Base-by-base conservation (phyloP, 2,329 filamentous ascomycete species). In the Fusarium nanum region DNA sequence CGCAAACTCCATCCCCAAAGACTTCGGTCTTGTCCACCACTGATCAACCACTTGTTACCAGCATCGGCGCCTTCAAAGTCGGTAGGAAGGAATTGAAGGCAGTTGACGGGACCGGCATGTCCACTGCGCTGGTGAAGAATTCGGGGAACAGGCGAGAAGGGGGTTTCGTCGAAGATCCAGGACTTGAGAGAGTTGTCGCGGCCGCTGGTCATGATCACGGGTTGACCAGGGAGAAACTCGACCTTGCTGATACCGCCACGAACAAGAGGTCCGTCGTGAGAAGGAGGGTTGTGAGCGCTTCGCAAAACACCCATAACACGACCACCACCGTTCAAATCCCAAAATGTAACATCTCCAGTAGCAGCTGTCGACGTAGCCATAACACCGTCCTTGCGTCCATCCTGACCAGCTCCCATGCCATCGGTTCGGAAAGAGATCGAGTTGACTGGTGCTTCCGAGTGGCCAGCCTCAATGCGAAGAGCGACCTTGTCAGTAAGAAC, bases 1-100 rank as follows among this genome's bases (percentile, higher is more conserved):
- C 96, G 92, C 78, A 99, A 83, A 85, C 94, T 98, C 89, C 97
- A 97, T 3, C 93, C 95, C 95, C 96, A 98, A 4, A 99, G 84
- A 79, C 94, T 98, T 71, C 94, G 89, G 76, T 99, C 97, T 74
- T 90, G 88, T 63, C 94, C 94, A 72, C 93, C 93, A 75, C 94
- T 98, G 58, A 99, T 84, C 9, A 98, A 84, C 95, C 95, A 98
- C 81, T 98, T 98, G 60, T 95, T 96, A 47, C 90, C 90, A 45
- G 91, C 90, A 73, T 98, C 95, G 9, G 93, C 89, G 18, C 94
- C 95, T 74, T 98, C 95, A 42, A 96, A 95, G 72, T 94, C 91
- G 0, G 93, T 89, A 1, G 95, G 95, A 27, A 98, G 81, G 80
- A 98, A 99, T 64, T 91, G 87, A 30, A 99, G 85, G 55, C 89